A percentile compares a stretch with the other conserved stretches of the same genome.
These are phyloP conservation scores for Candida multigemmis DNA, from an alignment of 805 yeast genomes.

Conservation along the genomic window DNA sequence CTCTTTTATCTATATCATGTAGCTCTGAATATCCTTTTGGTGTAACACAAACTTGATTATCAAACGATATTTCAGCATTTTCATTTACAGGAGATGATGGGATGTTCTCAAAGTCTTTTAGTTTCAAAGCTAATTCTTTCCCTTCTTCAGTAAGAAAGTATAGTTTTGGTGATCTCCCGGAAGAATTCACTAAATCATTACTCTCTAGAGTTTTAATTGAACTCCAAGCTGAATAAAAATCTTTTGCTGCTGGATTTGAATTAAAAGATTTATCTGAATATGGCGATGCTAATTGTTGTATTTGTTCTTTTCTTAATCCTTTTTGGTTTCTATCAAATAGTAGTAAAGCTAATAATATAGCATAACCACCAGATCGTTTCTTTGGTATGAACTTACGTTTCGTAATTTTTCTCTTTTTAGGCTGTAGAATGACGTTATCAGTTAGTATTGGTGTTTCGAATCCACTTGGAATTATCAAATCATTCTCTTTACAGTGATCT, in stretches of 20 bases:
- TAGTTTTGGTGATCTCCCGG: slow-evolving; percentile 47
- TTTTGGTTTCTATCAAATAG: slow-evolving; percentile 35
- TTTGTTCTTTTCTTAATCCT: slow-evolving; percentile 61
- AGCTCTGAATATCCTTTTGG: slow-evolving; percentile 9
- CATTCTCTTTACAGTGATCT: slow-evolving; percentile 49
- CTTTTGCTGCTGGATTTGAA: slow-evolving; percentile 50
- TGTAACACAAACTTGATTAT: slow-evolving; percentile 22
- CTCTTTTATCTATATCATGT: slow-evolving; percentile 16
- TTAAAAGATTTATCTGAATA: slow-evolving; percentile 52
- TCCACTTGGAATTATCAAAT: slow-evolving; percentile 33
- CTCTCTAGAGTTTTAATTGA: slow-evolving; percentile 54
- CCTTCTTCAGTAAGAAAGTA: slow-evolving; percentile 71
- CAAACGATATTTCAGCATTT: slow-evolving; percentile 18
- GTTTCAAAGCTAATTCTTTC: slow-evolving; percentile 44
- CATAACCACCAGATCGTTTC: slow-evolving; percentile 77
- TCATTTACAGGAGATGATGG: slow-evolving; percentile 12
- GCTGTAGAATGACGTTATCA: not conserved
- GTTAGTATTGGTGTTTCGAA: slow-evolving; percentile 7
- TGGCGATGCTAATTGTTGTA: slow-evolving; percentile 43
- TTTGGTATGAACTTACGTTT: slow-evolving; percentile 53
- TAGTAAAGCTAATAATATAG: slow-evolving; percentile 55
- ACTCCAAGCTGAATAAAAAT: slow-evolving; percentile 70
- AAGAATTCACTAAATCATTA: slow-evolving; percentile 46
- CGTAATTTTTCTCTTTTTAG: slow-evolving; percentile 9
- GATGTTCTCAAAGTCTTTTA: slow-evolving; percentile 39